phyloP scores from a whole-genome alignment of 805 yeast species.

The Tetrapisispora namnaoensis region DNA sequence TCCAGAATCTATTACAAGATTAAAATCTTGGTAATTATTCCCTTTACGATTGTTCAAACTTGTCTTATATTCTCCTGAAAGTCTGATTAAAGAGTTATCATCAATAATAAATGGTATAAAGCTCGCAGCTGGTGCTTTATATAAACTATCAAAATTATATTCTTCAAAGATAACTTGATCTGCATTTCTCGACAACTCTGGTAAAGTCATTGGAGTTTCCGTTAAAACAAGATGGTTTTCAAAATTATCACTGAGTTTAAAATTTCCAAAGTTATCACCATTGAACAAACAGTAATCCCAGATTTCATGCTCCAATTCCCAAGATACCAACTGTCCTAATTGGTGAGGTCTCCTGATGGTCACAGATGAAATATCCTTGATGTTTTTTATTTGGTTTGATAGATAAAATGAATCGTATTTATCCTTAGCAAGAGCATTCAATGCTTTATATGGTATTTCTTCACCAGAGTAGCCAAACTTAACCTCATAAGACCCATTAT shows the following conservation, averaged over 20 bases:
- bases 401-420: constrained; percentile 64
- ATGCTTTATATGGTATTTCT: constrained; percentile 40
- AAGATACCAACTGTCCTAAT: constrained; percentile 77
- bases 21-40: constrained; percentile 44
- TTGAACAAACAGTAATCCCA: constrained; percentile 74
- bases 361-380: constrained; percentile 68
- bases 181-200: constrained; percentile 69
- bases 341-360: constrained; percentile 74
- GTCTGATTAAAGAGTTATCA: constrained; percentile 5
- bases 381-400: constrained; percentile 55
- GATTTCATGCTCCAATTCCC: constrained; percentile 81
- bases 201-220: constrained; percentile 75
- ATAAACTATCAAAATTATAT: constrained; percentile 65
- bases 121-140: constrained; percentile 53
- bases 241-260: constrained; percentile 34
- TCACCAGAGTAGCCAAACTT: constrained; percentile 47
- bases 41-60: constrained; percentile 9
- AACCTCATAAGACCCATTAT: constrained; percentile 81
- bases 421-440: constrained; percentile 66
- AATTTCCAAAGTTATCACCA: constrained; percentile 34
- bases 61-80: constrained; percentile 18
- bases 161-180: constrained; percentile 94
- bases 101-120: constrained; percentile 50
- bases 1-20: constrained; percentile 79
- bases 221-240: constrained; percentile 59